A percentile compares a stretch with the other conserved stretches of the same genome.
Conservation (phyloP, 495 filamentous ascomycete genomes). For the Parathielavia appendiculata region DNA sequence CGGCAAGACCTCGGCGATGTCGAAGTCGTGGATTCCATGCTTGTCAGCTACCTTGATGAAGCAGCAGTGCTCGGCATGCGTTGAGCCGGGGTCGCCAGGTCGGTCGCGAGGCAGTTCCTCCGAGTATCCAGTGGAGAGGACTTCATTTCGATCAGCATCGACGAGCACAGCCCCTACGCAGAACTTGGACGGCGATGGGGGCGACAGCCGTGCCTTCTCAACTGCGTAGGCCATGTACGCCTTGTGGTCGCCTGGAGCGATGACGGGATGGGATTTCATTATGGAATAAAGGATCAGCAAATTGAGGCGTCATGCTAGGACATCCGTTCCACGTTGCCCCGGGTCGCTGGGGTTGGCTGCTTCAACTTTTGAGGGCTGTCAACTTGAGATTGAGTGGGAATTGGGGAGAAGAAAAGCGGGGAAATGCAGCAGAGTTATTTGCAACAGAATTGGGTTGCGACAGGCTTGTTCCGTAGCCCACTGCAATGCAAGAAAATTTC, state of each 20-base stretch:
- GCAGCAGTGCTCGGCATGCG: slow-evolving; percentile 46
- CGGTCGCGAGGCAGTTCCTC: slow-evolving; percentile 49
- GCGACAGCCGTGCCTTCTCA: slow-evolving; percentile 60
- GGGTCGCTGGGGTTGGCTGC: no score
- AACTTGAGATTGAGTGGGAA: no score
- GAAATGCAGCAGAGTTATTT: no score
- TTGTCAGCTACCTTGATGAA: slow-evolving; percentile 44
- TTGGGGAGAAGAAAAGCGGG: no score
- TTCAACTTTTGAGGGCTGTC: no score
- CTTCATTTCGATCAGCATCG: slow-evolving; percentile 45
- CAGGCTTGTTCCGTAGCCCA: no score
- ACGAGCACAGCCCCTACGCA: slow-evolving; percentile 75
- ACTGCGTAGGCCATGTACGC: slow-evolving; percentile 62
- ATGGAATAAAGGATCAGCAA: no score
- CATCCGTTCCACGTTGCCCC: no score
- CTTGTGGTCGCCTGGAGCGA: slow-evolving; percentile 39
- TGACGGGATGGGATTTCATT: background rate
- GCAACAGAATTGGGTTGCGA: no score
- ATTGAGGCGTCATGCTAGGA: no score
- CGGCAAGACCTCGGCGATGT: slow-evolving; percentile 37
- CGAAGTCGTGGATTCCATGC: slow-evolving; percentile 36
- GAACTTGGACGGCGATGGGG: slow-evolving; percentile 71
- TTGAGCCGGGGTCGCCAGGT: slow-evolving; percentile 37
- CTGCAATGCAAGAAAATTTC: no score
- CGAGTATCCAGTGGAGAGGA: slow-evolving; percentile 74